These are phyloP conservation scores for Daedaleopsis sinensis DNA, from an alignment of 768 basidiomycete species.

Conservation along the genomic window DNA sequence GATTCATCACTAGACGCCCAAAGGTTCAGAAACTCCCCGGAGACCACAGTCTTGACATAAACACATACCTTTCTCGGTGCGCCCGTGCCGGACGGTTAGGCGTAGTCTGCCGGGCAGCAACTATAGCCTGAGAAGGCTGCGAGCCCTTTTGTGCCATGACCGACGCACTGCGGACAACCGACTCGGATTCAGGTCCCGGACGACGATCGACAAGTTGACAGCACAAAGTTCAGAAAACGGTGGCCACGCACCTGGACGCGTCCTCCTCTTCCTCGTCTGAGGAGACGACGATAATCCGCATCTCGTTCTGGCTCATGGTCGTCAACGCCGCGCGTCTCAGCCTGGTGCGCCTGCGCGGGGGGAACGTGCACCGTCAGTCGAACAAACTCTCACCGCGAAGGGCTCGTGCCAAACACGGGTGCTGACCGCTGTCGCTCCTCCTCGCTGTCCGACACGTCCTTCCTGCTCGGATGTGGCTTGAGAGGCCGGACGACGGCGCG, in stretches of 20 bases:
- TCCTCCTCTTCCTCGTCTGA: slow-evolving; percentile 28
- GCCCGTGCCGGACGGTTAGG: too few species aligned
- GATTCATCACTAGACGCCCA: neutral
- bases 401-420: too few species aligned
- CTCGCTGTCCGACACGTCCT: slow-evolving; percentile 49
- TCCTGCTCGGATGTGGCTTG: neutral
- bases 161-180: neutral
- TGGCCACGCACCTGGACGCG: neutral
- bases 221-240: too few species aligned
- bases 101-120: neutral
- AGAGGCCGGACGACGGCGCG: neutral
- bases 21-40: too few species aligned
- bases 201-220: neutral
- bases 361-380: neutral
- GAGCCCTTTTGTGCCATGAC: slow-evolving; percentile 5
- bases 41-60: neutral
- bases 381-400: neutral
- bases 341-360: slow-evolving; percentile 5
- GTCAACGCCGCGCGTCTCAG: neutral
- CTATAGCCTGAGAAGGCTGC: neutral
- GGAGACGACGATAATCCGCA: slow-evolving; percentile 50
- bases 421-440: slow-evolving; percentile 45
- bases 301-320: slow-evolving; percentile 7
- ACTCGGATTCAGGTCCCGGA: neutral
- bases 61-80: too few species aligned